These are phyloP conservation scores for Tricholomella constricta DNA, from an alignment of 768 basidiomycete species.

Conservation along the genomic window DNA sequence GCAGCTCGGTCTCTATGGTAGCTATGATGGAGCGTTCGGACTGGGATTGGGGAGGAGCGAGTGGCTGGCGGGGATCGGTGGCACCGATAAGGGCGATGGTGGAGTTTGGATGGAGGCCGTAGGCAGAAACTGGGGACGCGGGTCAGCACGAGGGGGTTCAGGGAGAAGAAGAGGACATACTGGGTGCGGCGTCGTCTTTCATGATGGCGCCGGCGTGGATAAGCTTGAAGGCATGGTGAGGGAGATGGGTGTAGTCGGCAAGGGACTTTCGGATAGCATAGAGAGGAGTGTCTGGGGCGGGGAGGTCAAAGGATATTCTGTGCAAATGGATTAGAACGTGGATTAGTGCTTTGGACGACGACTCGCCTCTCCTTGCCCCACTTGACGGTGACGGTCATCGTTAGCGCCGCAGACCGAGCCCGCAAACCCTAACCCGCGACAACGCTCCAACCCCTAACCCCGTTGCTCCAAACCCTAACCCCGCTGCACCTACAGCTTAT, in stretches of 20 bases:
- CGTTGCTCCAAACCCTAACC: no score
- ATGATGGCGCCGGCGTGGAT: constrained; percentile 90
- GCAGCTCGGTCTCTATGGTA: constrained; percentile 56
- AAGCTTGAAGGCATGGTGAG: constrained; percentile 74
- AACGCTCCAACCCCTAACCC: no score
- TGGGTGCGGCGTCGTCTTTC: constrained; percentile 73
- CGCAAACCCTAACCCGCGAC: constrained; percentile 11
- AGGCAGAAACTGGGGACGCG: constrained; percentile 61
- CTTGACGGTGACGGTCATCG: constrained; percentile 47
- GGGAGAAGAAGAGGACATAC: constrained; percentile 40
- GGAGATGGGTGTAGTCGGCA: constrained; percentile 75
- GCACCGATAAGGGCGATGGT: constrained; percentile 70
- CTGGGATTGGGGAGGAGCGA: constrained; percentile 25
- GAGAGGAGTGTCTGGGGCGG: constrained; percentile 62
- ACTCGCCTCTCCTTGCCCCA: constrained; percentile 43
- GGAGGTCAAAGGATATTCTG: constrained; percentile 48
- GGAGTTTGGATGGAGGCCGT: constrained; percentile 68
- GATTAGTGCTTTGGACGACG: background rate
- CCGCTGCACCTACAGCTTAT: background rate
- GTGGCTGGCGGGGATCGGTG: constrained; percentile 27
- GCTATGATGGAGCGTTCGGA: constrained; percentile 56
- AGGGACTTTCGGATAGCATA: constrained; percentile 58
- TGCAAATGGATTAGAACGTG: constrained; percentile 2
- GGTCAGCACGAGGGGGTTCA: constrained; percentile 11
- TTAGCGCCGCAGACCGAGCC: constrained; percentile 2